Percentiles rank a stretch among this genome's conserved stretches.
Evolutionary conservation across 2,329 filamentous ascomycete genomes (phyloP).

Genomic region (Fonsecaea pugnacius): DNA sequence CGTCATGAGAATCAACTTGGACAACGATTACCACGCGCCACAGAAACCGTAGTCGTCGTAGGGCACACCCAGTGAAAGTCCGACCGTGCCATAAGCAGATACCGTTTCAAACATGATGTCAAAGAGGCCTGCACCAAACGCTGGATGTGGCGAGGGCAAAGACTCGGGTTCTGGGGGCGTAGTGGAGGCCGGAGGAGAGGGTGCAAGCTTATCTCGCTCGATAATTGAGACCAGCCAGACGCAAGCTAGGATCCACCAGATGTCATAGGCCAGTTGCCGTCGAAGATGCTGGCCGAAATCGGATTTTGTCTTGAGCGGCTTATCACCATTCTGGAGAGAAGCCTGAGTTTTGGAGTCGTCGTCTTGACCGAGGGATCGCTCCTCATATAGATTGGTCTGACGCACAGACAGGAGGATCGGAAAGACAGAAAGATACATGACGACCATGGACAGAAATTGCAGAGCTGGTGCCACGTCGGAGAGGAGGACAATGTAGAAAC

Average conservation of each 20-base stretch:
- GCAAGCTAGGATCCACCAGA: conserved; percentile 95
- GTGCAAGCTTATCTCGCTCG: conserved; percentile 61
- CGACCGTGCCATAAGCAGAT: conserved; percentile 91
- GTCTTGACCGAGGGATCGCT: conserved; percentile 57
- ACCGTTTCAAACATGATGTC: conserved; percentile 80
- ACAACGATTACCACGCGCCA: conserved; percentile 74
- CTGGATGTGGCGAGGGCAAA: conserved; percentile 59
- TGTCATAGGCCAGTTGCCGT: conserved; percentile 89
- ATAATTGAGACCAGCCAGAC: conserved; percentile 90
- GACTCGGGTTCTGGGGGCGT: not conserved
- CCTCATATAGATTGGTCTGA: conserved; percentile 65
- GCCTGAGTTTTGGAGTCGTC: conserved; percentile 67
- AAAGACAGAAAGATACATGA: conserved; percentile 69
- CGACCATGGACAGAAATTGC: conserved; percentile 66
- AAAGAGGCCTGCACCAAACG: conserved; percentile 62
- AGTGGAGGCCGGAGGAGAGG: not conserved
- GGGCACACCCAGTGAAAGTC: conserved; percentile 81
- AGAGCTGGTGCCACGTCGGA: conserved; percentile 81
- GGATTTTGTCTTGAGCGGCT: conserved; percentile 63
- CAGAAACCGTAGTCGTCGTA: conserved; percentile 77
- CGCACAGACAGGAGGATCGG: conserved; percentile 65
- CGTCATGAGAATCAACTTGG: conserved; percentile 67
- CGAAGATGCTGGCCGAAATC: conserved; percentile 91
- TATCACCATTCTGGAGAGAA: conserved; percentile 60
- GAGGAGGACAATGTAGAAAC: conserved; percentile 80